phyloP scores from a whole-genome alignment of 1,284 basidiomycete species.

The Sporisorium scitamineum region DNA sequence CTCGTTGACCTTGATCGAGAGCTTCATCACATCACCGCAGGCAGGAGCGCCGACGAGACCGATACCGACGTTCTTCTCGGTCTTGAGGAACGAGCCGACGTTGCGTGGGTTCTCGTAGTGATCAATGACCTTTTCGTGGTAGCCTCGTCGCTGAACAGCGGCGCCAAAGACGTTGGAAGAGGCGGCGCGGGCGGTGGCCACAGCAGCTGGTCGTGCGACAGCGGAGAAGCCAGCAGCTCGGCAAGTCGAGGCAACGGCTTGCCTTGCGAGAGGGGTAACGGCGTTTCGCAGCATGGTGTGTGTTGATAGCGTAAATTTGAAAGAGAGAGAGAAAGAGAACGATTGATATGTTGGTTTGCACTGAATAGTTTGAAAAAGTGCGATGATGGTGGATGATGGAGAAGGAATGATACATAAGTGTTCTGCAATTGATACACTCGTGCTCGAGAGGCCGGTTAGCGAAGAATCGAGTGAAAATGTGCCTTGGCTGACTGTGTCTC shows the following conservation, averaged over 20 bases:
- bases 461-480: constrained; percentile 3
- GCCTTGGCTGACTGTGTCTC: not conserved
- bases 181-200: constrained; percentile 25
- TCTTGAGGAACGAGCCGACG: constrained; percentile 91
- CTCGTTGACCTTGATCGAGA: constrained; percentile 97
- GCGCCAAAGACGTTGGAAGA: constrained; percentile 30
- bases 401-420: not conserved
- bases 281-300: constrained; percentile 45
- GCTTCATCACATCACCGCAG: constrained; percentile 96
- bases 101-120: constrained; percentile 70
- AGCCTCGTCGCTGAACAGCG: constrained; percentile 49
- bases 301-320: not conserved
- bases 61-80: constrained; percentile 90
- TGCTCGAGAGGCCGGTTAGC: not conserved
- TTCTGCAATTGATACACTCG: not conserved
- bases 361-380: not conserved
- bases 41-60: constrained; percentile 98
- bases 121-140: constrained; percentile 69
- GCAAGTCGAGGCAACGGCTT: constrained; percentile 41
- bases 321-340: too few relatives aligned
- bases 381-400: not conserved
- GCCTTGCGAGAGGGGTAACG: constrained; percentile 39
- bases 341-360: not conserved
- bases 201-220: constrained; percentile 42
- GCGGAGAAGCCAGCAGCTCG: constrained; percentile 38